Base-by-base conservation (phyloP, 768 basidiomycete species). In the Boletellus ananiceps region DNA sequence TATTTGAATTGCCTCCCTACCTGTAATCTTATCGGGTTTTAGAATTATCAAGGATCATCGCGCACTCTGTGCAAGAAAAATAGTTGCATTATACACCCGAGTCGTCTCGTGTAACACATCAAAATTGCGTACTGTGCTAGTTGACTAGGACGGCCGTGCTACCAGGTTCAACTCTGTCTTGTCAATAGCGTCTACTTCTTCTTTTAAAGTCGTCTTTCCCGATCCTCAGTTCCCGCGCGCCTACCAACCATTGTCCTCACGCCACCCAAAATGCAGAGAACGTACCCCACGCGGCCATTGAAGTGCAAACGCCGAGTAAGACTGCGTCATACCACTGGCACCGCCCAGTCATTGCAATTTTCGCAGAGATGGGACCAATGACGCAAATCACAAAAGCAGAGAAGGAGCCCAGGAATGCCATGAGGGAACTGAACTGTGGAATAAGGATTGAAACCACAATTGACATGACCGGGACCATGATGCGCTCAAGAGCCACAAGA, bases 401-500 rank as follows among this genome's bases (percentile, higher is more conserved):
- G 65, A 92, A 91, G n/a, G 89, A 84, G 2, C 94, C 94, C 45
- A 97, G 72, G 66, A 96, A 88, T 1, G 91, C 88, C 88, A 93
- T 92, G 67, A 86, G 72, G 5, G 82, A 75, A 54, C 84, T 82
- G 67, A 94, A 94, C 46, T 88, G 79, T 5, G 92, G 92, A 18
- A 93, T 66, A 44, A 79, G 63, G 49, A 92, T 84, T 16, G 93
- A 91, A 21, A 86, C 80, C 29, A 67, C 63, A 12, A 90, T 83
- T 19, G 85, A 78, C 31, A 83, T 58, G 9, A 75, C 56, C 1
- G 86, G 80, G 38, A 93, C 66, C 44, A 70, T 54, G 21, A 82
- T 66, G 44, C 91, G 75, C 56, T 85, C 84, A 32, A 83, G 43
- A 40, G 74, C 65, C 27, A 76, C 67, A 47, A 82, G 56, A 36